Evolutionary conservation across 257 asterid species (phyloP), one percentile per base, ranked within the genome.

Genomic region (Plantago major): DNA sequence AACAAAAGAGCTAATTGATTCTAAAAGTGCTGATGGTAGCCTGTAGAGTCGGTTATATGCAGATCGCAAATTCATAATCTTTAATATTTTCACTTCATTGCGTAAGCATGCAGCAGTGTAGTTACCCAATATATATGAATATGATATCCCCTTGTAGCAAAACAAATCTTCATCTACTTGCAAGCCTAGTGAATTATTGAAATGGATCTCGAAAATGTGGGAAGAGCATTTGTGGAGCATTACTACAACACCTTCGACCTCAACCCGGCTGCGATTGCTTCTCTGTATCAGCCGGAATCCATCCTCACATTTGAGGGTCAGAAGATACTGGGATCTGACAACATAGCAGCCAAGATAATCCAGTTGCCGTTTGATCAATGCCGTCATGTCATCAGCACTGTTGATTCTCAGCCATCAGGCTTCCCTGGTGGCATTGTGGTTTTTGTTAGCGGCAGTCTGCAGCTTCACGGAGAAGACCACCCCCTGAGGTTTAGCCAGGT

Each of bases 401-500:
- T 76, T 22, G 90, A 84, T 76, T 73, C 79, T 50, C 87, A 81
- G 62, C 82, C 81, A 12, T 79, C 86, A 0, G 67, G 72, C 2
- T 42, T 64, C 14, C 55, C 54, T 0, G 86, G 86, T n/a, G 86
- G 88, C 55, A 15, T 81, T 53, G 40, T 84, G 49, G 73, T 84
- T 19, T 81, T 81, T 5, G 82, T 81, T 9, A 81, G 85, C 47
- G 91, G 88, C 33, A 73, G 82, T 82, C 78, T 81, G 76, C 84
- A 73, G 13, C 74, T 77, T 11, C 73, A 38, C 10, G 86, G 82
- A 45, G 84, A 81, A 68, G 88, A 77, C 26, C 77, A 81, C 60
- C 73, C 88, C 43, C 69, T 81, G 64, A 81, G 91, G 70, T 84
- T 83, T 71, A 84, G 91, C 73, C 85, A 81, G 85, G 85, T 73